Conservation (phyloP, 345 rosid species). For the Populus davidiana region DNA sequence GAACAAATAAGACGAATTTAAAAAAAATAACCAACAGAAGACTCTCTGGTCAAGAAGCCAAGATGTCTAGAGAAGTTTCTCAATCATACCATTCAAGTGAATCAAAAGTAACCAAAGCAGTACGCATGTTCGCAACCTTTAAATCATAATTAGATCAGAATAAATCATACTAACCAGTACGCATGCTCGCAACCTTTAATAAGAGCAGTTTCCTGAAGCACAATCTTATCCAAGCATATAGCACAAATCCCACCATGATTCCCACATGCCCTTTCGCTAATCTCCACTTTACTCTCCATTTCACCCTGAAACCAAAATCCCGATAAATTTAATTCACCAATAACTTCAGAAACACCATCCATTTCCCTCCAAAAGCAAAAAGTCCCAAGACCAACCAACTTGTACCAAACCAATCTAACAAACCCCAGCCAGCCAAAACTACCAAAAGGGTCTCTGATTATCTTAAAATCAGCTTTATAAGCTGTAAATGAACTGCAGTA, state of each 20-base stretch:
- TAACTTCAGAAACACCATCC: neutral
- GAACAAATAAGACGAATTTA: neutral
- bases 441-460: neutral
- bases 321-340: neutral
- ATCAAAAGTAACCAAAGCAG: neutral
- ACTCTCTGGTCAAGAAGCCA: neutral
- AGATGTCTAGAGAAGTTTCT: neutral
- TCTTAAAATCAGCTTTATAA: neutral
- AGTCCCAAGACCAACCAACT: neutral
- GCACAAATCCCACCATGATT: conserved; percentile 76
- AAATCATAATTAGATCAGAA: neutral
- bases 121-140: too few species aligned
- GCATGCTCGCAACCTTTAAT: conserved; percentile 95
- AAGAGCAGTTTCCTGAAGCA: conserved; percentile 84
- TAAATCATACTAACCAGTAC: conserved; percentile 58
- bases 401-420: neutral
- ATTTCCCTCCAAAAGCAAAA: neutral
- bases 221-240: conserved; percentile 77
- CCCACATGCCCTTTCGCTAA: conserved; percentile 43
- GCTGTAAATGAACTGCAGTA: neutral
- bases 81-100: neutral
- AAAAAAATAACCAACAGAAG: neutral
- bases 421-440: neutral
- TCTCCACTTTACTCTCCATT: conserved; percentile 26
- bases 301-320: conserved; percentile 39